A percentile compares a stretch with the other conserved stretches of the same genome.
These are phyloP conservation scores for Fusarium humuli DNA, from an alignment of 2,329 filamentous ascomycete genomes.

Conservation along the genomic window DNA sequence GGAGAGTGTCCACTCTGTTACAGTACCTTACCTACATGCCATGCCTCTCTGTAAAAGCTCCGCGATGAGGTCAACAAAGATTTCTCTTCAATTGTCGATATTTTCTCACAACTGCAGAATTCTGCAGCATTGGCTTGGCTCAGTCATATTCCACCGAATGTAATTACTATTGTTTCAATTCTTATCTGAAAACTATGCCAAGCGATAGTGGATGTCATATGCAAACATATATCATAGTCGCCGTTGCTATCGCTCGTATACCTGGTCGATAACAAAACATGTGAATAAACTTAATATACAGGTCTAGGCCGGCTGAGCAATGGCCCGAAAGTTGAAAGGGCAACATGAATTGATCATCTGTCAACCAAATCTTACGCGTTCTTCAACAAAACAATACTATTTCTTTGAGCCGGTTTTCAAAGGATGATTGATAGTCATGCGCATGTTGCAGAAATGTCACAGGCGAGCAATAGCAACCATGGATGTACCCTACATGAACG, in stretches of 20 bases:
- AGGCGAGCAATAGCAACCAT: constrained; percentile 20
- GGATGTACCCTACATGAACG: constrained; percentile 20
- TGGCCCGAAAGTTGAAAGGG: neutral
- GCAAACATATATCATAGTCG: neutral
- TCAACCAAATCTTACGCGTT: neutral
- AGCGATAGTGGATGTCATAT: neutral
- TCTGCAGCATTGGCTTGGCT: neutral
- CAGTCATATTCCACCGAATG: neutral
- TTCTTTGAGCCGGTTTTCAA: neutral
- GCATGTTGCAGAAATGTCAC: constrained; percentile 32
- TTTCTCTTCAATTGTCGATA: constrained; percentile 2
- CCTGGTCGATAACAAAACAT: constrained; percentile 2
- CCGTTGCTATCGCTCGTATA: constrained; percentile 1
- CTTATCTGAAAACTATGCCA: constrained; percentile 7
- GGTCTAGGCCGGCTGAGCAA: neutral
- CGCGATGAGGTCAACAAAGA: neutral
- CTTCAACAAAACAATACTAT: neutral
- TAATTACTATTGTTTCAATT: constrained; percentile 12
- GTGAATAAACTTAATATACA: neutral
- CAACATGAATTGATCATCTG: neutral
- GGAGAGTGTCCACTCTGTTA: constrained; percentile 26
- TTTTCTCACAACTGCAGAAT: neutral
- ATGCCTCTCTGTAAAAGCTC: neutral
- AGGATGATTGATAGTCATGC: neutral
- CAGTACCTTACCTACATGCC: constrained; percentile 2